phyloP scores from a whole-genome alignment of 192 early-diverging fungal genomes.

The Entomortierella chlamydospora region DNA sequence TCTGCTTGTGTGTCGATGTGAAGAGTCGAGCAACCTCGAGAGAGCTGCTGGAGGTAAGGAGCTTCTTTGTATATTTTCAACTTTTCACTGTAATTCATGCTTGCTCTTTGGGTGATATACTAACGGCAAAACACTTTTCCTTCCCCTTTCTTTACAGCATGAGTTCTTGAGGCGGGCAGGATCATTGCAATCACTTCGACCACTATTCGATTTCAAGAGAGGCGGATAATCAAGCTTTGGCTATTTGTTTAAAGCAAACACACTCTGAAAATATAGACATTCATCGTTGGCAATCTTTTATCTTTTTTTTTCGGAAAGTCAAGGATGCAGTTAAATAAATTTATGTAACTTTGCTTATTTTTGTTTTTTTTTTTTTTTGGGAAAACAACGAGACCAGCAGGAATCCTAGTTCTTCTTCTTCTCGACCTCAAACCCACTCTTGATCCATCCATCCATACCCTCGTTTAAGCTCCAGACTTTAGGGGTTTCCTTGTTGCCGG shows the following conservation, averaged over 20 bases:
- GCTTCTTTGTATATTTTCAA: too few species aligned
- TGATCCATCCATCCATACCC: slow-evolving; percentile 64
- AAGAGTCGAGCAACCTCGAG: slow-evolving; percentile 81
- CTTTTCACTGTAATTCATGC: too few species aligned
- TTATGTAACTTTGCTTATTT: not conserved
- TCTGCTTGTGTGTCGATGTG: slow-evolving; percentile 88
- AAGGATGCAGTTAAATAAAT: too few species aligned
- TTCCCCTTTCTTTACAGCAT: slow-evolving; percentile 59
- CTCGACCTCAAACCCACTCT: slow-evolving; percentile 59
- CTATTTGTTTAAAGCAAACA: not conserved
- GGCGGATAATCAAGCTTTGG: slow-evolving; percentile 11
- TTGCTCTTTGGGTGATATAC: not conserved
- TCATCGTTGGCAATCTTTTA: too few species aligned
- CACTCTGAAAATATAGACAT: too few species aligned
- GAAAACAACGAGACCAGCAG: not conserved
- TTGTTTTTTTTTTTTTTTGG: not conserved
- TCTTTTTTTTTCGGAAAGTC: too few species aligned
- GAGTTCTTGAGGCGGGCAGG: slow-evolving; percentile 68
- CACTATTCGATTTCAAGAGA: slow-evolving; percentile 47
- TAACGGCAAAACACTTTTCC: not conserved
- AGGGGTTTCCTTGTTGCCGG: too few species aligned
- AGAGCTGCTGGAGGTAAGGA: slow-evolving; percentile 77
- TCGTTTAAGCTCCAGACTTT: slow-evolving; percentile 58
- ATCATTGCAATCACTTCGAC: slow-evolving; percentile 24
- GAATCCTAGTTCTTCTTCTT: slow-evolving; percentile 14